phyloP scores from a whole-genome alignment of 2,329 filamentous ascomycete genomes.

The Epicoccum sorghinum region DNA sequence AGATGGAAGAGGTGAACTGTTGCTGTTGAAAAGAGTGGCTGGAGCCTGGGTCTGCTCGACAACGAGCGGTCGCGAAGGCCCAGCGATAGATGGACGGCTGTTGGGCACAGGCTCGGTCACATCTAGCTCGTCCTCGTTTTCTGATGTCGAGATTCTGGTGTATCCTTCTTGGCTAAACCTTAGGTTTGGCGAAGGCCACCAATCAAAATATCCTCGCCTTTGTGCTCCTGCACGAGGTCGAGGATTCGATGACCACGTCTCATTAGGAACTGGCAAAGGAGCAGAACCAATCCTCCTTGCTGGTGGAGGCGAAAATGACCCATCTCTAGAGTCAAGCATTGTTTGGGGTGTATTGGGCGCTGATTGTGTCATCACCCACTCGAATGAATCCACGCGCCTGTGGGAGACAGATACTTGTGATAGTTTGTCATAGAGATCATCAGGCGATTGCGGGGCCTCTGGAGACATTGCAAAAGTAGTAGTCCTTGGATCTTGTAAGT shows the following conservation, averaged over 20 bases:
- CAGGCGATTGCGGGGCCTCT: neutral
- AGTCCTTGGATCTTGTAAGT: neutral
- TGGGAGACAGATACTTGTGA: slow-evolving; percentile 12
- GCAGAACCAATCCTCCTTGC: neutral
- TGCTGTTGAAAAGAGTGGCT: no score
- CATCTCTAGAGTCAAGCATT: neutral
- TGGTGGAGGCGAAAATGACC: neutral
- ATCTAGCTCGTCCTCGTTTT: neutral
- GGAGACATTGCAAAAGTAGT: neutral
- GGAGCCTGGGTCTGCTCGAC: neutral
- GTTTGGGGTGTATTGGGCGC: slow-evolving; percentile 7
- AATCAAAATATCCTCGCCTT: slow-evolving; percentile 9
- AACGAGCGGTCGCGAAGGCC: neutral
- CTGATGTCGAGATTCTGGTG: neutral
- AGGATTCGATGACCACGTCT: slow-evolving; percentile 1
- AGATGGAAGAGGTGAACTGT: neutral
- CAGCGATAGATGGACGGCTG: neutral
- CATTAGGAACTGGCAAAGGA: slow-evolving; percentile 5
- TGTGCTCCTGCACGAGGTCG: neutral
- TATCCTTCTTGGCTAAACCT: neutral
- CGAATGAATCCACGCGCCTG: slow-evolving; percentile 11
- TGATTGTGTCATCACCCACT: slow-evolving; percentile 13
- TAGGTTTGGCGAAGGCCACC: slow-evolving; percentile 7
- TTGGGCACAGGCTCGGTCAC: no score
- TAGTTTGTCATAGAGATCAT: slow-evolving; percentile 7